A percentile compares a stretch with the other conserved stretches of the same genome.
These are phyloP conservation scores for Oryza punctata DNA, from an alignment of 176 grass and related monocot species.

Conservation along the genomic window DNA sequence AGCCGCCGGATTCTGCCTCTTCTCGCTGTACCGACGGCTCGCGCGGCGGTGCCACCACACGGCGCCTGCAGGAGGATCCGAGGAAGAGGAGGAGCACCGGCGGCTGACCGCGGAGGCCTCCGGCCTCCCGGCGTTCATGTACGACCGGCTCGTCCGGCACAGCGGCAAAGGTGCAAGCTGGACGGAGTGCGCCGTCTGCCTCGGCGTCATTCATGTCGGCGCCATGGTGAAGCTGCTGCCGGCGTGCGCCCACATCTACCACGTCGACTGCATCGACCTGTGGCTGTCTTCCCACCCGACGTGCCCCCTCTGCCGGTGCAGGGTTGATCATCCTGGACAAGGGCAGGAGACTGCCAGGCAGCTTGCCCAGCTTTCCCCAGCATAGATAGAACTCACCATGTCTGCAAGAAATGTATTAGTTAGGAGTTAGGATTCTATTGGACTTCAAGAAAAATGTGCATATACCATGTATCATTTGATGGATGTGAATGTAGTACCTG, in stretches of 20 bases:
- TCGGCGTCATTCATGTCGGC: conserved; percentile 43
- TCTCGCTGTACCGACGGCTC: conserved; percentile 44
- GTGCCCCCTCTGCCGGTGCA: conserved; percentile 50
- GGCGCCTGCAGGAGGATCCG: neutral
- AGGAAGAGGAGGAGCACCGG: neutral
- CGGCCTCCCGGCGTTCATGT: conserved; percentile 30
- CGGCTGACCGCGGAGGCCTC: neutral
- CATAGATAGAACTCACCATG: conserved; percentile 17
- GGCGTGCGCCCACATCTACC: conserved; percentile 44
- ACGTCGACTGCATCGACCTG: conserved; percentile 48
- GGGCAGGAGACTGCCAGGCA: neutral
- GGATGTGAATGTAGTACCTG: neutral
- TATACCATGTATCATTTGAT: neutral
- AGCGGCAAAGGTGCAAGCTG: conserved; percentile 39
- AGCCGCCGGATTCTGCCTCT: conserved; percentile 17
- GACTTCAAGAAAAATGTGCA: conserved; percentile 6
- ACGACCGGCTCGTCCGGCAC: conserved; percentile 46
- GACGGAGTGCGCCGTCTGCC: conserved; percentile 49
- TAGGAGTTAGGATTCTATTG: neutral
- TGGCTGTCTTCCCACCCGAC: conserved; percentile 39
- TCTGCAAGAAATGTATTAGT: conserved; percentile 3
- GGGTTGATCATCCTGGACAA: neutral
- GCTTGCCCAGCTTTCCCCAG: neutral
- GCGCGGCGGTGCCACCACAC: neutral
- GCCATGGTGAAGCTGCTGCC: conserved; percentile 57